phyloP scores from a whole-genome alignment of 2,329 filamentous ascomycete species.

The Neonectria hederae region DNA sequence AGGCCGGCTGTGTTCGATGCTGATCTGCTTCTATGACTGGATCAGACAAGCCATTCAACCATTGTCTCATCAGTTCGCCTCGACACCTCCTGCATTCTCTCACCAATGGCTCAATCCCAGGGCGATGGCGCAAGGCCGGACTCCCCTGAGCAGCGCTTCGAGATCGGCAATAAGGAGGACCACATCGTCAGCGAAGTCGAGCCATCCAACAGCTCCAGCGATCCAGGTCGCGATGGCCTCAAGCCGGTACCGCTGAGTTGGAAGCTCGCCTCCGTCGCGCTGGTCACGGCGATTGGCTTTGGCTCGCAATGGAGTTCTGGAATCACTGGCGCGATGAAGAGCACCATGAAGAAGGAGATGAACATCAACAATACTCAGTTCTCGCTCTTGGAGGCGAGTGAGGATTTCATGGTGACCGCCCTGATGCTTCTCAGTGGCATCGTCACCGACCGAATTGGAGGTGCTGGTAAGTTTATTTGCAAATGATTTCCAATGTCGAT shows the following conservation, averaged over 20 bases:
- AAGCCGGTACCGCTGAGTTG: conserved; percentile 29
- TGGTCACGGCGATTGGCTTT: conserved; percentile 64
- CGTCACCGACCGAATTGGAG: conserved; percentile 65
- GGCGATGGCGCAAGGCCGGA: neutral
- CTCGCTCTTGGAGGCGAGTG: conserved; percentile 65
- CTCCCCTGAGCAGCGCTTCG: neutral
- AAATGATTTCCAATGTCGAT: fast-evolving
- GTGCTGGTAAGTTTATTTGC: conserved; percentile 52
- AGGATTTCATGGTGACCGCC: conserved; percentile 68
- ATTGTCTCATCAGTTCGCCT: too few relatives aligned
- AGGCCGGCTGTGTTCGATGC: neutral
- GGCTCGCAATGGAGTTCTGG: conserved; percentile 66
- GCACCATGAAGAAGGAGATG: conserved; percentile 66
- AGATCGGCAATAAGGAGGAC: neutral
- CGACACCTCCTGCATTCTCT: neutral
- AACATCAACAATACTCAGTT: conserved; percentile 68
- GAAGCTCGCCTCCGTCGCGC: conserved; percentile 51
- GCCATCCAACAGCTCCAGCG: neutral
- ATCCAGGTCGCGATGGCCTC: conserved; percentile 8
- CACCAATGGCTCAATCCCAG: neutral
- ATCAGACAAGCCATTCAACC: neutral
- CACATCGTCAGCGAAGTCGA: neutral
- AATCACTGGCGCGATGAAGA: conserved; percentile 68
- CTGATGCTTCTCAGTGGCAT: conserved; percentile 64
- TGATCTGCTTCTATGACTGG: neutral